A percentile compares a stretch with the other conserved stretches of the same genome.
Conservation (phyloP, 1,284 basidiomycete species). For the Chiua sp. region DNA sequence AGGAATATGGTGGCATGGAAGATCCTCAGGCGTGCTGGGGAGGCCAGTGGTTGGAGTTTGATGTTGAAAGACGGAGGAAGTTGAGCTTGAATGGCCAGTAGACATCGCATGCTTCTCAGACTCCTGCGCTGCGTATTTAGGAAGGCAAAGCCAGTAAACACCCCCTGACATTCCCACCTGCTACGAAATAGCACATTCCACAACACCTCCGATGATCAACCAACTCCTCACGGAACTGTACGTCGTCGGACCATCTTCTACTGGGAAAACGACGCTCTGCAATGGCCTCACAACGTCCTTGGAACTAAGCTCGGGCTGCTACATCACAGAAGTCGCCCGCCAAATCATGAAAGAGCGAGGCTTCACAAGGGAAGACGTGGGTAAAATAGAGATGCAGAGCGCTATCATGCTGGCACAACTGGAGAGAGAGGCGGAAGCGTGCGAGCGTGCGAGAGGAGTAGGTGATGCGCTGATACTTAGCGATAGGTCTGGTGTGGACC, state of each 20-base stretch:
- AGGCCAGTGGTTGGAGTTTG: conserved; percentile 3
- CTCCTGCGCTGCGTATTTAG: conserved; percentile 18
- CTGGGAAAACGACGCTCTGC: conserved; percentile 70
- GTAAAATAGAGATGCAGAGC: conserved; percentile 60
- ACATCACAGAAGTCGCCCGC: conserved; percentile 64
- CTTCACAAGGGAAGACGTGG: conserved; percentile 56
- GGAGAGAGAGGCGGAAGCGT: conserved; percentile 44
- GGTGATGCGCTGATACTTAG: conserved; percentile 48
- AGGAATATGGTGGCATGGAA: conserved; percentile 35
- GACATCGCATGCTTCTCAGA: conserved; percentile 5
- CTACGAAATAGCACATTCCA: conserved; percentile 1
- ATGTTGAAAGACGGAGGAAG: background rate
- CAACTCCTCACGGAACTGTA: conserved; percentile 37
- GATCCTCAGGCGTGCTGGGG: background rate
- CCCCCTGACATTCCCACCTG: conserved; percentile 23
- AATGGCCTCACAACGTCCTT: conserved; percentile 51
- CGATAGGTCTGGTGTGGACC: conserved; percentile 67
- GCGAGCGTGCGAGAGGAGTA: conserved; percentile 18
- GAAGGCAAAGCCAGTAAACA: conserved; percentile 11
- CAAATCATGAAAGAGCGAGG: conserved; percentile 55
- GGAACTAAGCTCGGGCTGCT: conserved; percentile 40
- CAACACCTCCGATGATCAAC: conserved; percentile 19
- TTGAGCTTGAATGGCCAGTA: conserved; percentile 4
- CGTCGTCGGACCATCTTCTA: conserved; percentile 66
- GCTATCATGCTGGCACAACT: conserved; percentile 63